Evolutionary conservation across 176 grass and related monocot genomes (phyloP).

Genomic region (Triticum timopheevii): DNA sequence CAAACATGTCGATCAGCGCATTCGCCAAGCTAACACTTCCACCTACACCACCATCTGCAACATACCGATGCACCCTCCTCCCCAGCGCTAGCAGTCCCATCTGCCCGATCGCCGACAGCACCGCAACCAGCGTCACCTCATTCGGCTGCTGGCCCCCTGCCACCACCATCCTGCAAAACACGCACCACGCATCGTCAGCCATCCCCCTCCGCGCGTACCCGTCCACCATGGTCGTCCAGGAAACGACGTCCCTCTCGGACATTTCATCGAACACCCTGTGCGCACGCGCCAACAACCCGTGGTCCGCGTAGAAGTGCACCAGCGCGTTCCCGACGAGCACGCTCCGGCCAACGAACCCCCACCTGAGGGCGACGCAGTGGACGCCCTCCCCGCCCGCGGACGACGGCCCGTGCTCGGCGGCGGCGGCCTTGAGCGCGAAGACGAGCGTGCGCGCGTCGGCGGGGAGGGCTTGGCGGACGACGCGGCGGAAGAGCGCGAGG

Average conservation of each 20-base stretch:
- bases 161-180: slow-evolving; percentile 61
- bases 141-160: slow-evolving; percentile 19
- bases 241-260: slow-evolving; percentile 54
- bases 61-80: slow-evolving; percentile 35
- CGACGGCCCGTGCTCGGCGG: background rate
- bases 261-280: slow-evolving; percentile 47
- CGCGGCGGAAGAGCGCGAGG: slow-evolving; percentile 38
- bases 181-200: slow-evolving; percentile 39
- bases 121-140: slow-evolving; percentile 44
- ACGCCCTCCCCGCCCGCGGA: slow-evolving; percentile 15
- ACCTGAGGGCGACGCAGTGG: slow-evolving; percentile 41
- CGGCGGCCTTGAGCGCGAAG: slow-evolving; percentile 47
- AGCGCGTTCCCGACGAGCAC: slow-evolving; percentile 51
- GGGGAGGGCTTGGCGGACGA: slow-evolving; percentile 25
- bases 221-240: slow-evolving; percentile 69
- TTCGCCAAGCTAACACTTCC: slow-evolving; percentile 41
- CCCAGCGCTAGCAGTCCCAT: slow-evolving; percentile 38
- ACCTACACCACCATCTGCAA: slow-evolving; percentile 1
- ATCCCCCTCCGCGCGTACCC: slow-evolving; percentile 13
- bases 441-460: slow-evolving; percentile 58
- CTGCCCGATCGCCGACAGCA: slow-evolving; percentile 45
- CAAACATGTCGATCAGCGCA: slow-evolving; percentile 55
- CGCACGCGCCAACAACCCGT: background rate
- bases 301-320: slow-evolving; percentile 28
- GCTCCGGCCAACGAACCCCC: slow-evolving; percentile 34